Conservation (phyloP, 257 asterid genomes). For the Nemophila menziesii region DNA sequence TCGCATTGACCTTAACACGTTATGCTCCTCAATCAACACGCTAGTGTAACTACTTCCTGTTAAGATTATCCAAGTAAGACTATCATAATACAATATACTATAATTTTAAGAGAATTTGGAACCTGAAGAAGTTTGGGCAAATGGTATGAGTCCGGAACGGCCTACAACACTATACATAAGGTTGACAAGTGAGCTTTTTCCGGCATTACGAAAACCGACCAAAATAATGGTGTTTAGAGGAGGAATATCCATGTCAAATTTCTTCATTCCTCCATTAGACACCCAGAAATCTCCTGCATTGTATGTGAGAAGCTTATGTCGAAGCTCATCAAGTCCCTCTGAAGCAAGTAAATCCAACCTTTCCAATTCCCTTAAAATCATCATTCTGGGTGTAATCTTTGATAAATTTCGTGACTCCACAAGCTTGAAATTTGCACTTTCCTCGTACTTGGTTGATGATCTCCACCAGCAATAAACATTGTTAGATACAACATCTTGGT, state of each 20-base stretch:
- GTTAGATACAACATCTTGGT: not conserved
- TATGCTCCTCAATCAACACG: slow-evolving; percentile 21
- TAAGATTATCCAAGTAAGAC: not conserved
- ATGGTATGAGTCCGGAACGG: slow-evolving; percentile 20
- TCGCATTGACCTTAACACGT: slow-evolving; percentile 16
- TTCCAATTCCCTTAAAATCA: slow-evolving; percentile 22
- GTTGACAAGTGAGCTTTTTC: slow-evolving; percentile 27
- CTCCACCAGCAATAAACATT: slow-evolving; percentile 20
- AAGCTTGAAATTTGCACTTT: slow-evolving; percentile 6
- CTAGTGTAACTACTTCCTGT: slow-evolving; percentile 6
- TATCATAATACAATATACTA: no score
- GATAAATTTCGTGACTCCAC: slow-evolving; percentile 12
- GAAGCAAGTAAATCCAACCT: slow-evolving; percentile 13
- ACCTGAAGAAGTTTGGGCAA: slow-evolving; percentile 24
- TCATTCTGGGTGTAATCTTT: slow-evolving; percentile 12
- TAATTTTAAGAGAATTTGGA: not conserved
- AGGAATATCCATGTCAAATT: slow-evolving; percentile 19
- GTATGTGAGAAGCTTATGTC: slow-evolving; percentile 17
- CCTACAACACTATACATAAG: slow-evolving; percentile 23
- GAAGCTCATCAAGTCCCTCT: slow-evolving; percentile 13
- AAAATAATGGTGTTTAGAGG: slow-evolving; percentile 16
- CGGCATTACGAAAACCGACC: slow-evolving; percentile 24
- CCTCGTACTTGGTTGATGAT: slow-evolving; percentile 15
- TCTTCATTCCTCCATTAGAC: slow-evolving; percentile 18
- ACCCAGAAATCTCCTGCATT: slow-evolving; percentile 18